Conservation (phyloP, 768 basidiomycete species). For the Collybia sordida region DNA sequence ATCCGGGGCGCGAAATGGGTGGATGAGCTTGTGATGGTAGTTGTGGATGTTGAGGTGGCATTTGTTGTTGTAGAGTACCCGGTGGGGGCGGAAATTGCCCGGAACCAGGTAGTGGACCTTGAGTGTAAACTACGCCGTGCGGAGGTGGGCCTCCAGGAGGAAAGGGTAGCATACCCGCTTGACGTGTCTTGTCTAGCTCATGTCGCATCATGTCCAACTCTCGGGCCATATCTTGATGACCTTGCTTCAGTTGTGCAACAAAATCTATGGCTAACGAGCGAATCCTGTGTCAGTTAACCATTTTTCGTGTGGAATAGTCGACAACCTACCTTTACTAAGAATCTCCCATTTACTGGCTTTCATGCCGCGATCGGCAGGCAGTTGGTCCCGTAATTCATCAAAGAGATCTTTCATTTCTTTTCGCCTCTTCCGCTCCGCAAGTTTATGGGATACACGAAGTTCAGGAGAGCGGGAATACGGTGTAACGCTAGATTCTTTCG, state of each 20-base stretch:
- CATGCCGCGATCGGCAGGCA: conserved; percentile 91
- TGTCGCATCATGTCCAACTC: conserved; percentile 80
- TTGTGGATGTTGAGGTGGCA: conserved; percentile 32
- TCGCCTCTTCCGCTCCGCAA: conserved; percentile 93
- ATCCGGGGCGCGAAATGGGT: conserved; percentile 53
- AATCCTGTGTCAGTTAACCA: conserved; percentile 2
- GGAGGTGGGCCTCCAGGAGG: conserved; percentile 47
- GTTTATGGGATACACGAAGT: conserved; percentile 91
- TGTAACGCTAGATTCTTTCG: conserved; percentile 56
- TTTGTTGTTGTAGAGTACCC: conserved; percentile 43
- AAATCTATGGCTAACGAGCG: conserved; percentile 78
- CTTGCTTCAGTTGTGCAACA: conserved; percentile 74
- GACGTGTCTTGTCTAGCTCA: conserved; percentile 66
- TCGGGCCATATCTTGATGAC: conserved; percentile 71
- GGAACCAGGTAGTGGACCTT: conserved; percentile 39
- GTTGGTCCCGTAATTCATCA: conserved; percentile 90
- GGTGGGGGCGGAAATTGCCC: conserved; percentile 45
- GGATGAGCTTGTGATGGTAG: conserved; percentile 31
- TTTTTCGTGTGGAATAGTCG: conserved; percentile 6
- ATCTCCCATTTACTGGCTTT: conserved; percentile 99
- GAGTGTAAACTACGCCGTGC: conserved; percentile 48
- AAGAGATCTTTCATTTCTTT: conserved; percentile 99
- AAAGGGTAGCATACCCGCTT: conserved; percentile 54
- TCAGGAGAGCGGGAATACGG: conserved; percentile 97
- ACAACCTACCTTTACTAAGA: conserved; percentile 80